Evolutionary conservation across 768 basidiomycete genomes (phyloP).

Genomic region (Tricholoma sp.): DNA sequence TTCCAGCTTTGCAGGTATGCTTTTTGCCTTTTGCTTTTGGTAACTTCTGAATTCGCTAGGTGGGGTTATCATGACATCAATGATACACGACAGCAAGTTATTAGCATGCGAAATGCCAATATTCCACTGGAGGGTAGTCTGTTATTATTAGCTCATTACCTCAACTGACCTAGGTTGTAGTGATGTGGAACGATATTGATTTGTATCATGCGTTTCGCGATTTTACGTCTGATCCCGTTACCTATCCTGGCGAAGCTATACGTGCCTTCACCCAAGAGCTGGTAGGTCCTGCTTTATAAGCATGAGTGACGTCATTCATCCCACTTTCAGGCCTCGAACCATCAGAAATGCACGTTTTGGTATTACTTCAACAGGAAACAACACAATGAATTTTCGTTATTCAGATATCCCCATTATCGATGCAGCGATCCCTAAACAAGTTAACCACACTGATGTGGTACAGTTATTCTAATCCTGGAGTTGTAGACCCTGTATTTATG

Average conservation of each 20-base stretch:
- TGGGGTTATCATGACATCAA: constrained; percentile 44
- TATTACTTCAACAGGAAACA: not conserved
- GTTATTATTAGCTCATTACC: not conserved
- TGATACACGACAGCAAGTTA: constrained; percentile 51
- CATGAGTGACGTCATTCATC: not conserved
- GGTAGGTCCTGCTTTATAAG: constrained; percentile 29
- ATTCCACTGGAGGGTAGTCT: constrained; percentile 72
- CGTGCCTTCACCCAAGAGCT: constrained; percentile 49
- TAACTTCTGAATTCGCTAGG: constrained; percentile 19
- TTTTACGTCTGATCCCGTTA: constrained; percentile 64
- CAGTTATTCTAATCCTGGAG: constrained; percentile 19
- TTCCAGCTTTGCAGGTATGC: constrained; percentile 67
- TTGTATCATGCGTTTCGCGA: constrained; percentile 64
- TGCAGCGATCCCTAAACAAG: constrained; percentile 50
- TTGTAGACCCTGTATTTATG: not conserved
- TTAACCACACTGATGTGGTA: constrained; percentile 60
- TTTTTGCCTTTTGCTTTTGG: not conserved
- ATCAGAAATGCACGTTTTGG: constrained; percentile 39
- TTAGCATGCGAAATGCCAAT: constrained; percentile 53
- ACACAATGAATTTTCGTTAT: not conserved
- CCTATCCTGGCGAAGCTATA: constrained; percentile 53
- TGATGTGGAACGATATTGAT: constrained; percentile 80
- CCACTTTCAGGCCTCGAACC: constrained; percentile 29
- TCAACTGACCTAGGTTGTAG: constrained; percentile 24
- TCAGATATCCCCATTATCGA: constrained; percentile 70